Base-by-base conservation (phyloP, 352 stramenopile species). In the Phytophthora hibernalis region DNA sequence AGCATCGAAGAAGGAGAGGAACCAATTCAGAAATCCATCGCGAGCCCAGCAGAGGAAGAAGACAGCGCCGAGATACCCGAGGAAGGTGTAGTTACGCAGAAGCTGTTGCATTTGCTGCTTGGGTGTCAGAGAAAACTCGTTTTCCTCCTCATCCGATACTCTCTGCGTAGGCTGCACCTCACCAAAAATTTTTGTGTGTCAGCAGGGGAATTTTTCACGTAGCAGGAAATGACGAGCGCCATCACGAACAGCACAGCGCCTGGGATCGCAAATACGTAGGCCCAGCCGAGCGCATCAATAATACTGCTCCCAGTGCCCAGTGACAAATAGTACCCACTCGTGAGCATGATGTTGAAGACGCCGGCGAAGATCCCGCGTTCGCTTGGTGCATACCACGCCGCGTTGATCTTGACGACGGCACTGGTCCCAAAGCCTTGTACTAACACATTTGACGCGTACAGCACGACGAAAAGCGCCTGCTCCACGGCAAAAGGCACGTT, bases 291-390 rank as follows among this genome's bases (percentile, higher is more conserved):
- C 9, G 50, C 68, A 24, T 65, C 57, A 48, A 88, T 82, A 63
- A 89, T 89, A 28, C 49, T 79, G 65, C 81, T 78, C 5, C 82
- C 79, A 0, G 80, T 74, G 9, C 82, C 80, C 9, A 91, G 56
- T 15, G 82, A 77, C 8, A 91, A 50, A 47, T 80, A 91, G 63
- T 89, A 91, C 18, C 82, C 82, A 40, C 73, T 87, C 10, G 76
- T 88, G 54, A 91, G 61, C 70, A 89, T 85, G 59, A 91, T 89
- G 68, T 91, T 91, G 70, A 89, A 91, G 1, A 91, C 76, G 2
- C 82, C 82, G 0, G 82, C 71, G 45, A 91, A 91, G 51, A 87
- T 66, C 0, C 82, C 76, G 26, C 82, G 79, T 57, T 91, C 81
- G 38, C 54, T 86, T 2, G 79, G 55, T 22, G 74, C 48, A 69